These are phyloP conservation scores for Forsythia suspensa DNA, from an alignment of 257 asterid species.

Conservation along the genomic window DNA sequence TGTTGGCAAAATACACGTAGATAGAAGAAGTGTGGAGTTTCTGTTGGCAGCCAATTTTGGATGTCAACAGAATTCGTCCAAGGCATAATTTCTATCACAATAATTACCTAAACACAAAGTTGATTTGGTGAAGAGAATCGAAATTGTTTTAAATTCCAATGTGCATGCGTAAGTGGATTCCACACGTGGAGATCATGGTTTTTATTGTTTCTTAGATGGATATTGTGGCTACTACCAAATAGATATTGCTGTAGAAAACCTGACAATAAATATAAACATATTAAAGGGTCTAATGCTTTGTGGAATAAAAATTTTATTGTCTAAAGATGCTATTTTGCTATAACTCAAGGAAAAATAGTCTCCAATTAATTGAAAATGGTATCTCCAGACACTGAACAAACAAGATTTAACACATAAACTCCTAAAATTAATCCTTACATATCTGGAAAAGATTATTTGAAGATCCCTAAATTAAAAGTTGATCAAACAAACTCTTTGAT, in stretches of 20 bases:
- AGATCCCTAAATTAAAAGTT: neutral
- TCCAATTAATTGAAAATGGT: neutral
- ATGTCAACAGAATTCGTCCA: too few relatives aligned
- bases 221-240: neutral
- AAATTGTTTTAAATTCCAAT: too few relatives aligned
- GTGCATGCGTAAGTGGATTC: too few relatives aligned
- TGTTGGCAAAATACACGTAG: too few relatives aligned
- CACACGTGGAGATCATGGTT: too few relatives aligned
- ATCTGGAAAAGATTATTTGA: neutral
- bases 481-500: conserved; percentile 63
- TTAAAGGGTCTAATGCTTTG: too few relatives aligned
- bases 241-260: neutral
- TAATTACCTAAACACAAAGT: too few relatives aligned
- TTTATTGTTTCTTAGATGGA: neutral
- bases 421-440: neutral
- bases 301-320: neutral
- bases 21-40: too few relatives aligned
- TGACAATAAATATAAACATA: neutral
- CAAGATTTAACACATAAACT: neutral
- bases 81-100: too few relatives aligned
- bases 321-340: neutral
- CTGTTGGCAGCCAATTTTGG: too few relatives aligned
- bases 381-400: neutral
- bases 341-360: too few relatives aligned
- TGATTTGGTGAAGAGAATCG: too few relatives aligned